Evolutionary conservation across 768 basidiomycete genomes (phyloP).

Genomic region (Chlorophyllum brunneum): DNA sequence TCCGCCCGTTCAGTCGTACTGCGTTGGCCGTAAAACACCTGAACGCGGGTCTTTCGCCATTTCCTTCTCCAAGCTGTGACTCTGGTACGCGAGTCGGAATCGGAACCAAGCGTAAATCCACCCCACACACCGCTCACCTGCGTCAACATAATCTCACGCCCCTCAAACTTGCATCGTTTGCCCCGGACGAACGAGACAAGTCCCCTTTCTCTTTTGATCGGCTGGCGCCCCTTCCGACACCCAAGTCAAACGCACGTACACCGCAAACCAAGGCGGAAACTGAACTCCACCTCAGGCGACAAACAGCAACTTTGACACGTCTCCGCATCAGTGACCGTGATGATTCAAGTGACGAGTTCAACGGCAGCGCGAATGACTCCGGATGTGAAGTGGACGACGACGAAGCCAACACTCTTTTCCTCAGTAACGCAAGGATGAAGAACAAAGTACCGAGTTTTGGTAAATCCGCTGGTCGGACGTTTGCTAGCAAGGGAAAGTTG

Average conservation of each 20-base stretch:
- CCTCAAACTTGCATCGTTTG: constrained; percentile 36
- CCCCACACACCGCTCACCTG: constrained; percentile 51
- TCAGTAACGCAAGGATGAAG: constrained; percentile 21
- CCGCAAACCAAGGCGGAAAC: constrained; percentile 55
- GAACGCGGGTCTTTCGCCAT: constrained; percentile 22
- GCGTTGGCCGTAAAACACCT: constrained; percentile 36
- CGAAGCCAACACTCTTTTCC: constrained; percentile 32
- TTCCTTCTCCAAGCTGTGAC: constrained; percentile 18
- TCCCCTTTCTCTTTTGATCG: constrained; percentile 46
- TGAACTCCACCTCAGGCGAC: constrained; percentile 42
- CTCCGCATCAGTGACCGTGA: constrained; percentile 57
- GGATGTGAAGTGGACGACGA: constrained; percentile 47
- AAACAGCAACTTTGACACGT: constrained; percentile 63
- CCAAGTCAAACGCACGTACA: constrained; percentile 43
- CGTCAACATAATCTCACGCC: constrained; percentile 46
- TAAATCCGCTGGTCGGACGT: constrained; percentile 7
- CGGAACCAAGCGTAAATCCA: constrained; percentile 68
- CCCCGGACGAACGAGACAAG: constrained; percentile 27
- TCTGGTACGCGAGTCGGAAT: constrained; percentile 32
- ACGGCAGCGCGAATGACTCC: constrained; percentile 41
- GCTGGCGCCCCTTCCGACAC: constrained; percentile 51
- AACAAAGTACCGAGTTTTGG: constrained; percentile 18
- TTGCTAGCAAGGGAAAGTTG: constrained; percentile 32
- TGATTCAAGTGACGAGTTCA: constrained; percentile 41
- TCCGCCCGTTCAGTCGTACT: constrained; percentile 35